Evolutionary conservation across 768 basidiomycete genomes (phyloP), one percentile per base, ranked within the genome.

Genomic region (Lepiota subincarnata): DNA sequence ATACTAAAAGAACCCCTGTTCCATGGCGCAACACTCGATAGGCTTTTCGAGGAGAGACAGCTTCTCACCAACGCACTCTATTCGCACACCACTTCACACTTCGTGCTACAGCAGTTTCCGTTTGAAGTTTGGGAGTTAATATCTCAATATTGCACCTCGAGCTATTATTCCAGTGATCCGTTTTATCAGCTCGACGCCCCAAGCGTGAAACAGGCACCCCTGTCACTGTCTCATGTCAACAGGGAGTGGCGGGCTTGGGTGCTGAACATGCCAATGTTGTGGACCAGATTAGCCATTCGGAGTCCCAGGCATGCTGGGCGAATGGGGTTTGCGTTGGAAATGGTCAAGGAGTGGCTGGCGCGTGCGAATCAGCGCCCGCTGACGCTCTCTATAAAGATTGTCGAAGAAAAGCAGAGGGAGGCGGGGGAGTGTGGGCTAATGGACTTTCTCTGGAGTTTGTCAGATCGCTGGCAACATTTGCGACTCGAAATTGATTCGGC

Each of bases 1-100:
- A 46, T 46, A 18, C 45, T 46, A 14, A 46, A 46, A n/a, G 45
- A 46, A 35, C 45, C 45, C 35, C 45, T 46, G 11, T 18, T 34
- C 12, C 45, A 46, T 13, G 45, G 45, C 8, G 45, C 45, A 28
- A 46, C 45, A 12, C 31, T 35, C 7, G 45, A 46, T 16, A 46
- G 45, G n/a, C 45, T 46, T 16, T 12, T 34, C 1, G 45, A 46
- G 31, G 45, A 46, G 18, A n/a, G 45, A n/a, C 45, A 19, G 18
- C 45, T 46, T 2, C 45, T 46, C 13, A 16, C 31, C n/a, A 28
- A 46, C 16, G n/a, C 28, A 18, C 45, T 46, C 16, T 35, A 46
- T 11, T 34, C 45, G 6, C 45, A 46, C 14, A 46, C 45, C 2
- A 8, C 45, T 2, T 11, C 45, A 18, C 31, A 19, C 4, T 46